These are phyloP conservation scores for Capronia epimyces DNA, from an alignment of 2,329 filamentous ascomycete species.

Conservation along the genomic window DNA sequence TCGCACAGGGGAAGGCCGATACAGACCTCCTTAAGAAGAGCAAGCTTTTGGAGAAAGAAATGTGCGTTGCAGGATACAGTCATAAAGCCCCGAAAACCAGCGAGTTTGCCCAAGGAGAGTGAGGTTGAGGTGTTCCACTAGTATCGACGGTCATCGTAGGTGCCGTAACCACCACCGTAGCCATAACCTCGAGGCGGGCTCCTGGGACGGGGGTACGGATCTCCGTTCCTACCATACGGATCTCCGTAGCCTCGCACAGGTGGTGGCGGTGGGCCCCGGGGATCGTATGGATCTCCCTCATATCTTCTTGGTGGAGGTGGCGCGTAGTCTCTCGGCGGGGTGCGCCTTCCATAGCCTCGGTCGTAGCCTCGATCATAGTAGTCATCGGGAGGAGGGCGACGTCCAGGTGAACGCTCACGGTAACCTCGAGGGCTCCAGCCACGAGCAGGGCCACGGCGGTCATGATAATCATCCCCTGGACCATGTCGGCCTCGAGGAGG, in stretches of 20 bases:
- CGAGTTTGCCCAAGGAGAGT: background rate
- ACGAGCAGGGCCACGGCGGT: conserved; percentile 72
- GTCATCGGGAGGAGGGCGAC: conserved; percentile 68
- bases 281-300: conserved; percentile 70
- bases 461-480: conserved; percentile 64
- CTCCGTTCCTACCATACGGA: conserved; percentile 49
- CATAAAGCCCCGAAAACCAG: background rate
- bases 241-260: conserved; percentile 56
- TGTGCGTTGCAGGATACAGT: background rate
- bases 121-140: conserved; percentile 8
- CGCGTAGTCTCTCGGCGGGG: conserved; percentile 73
- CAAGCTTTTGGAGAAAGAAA: conserved; percentile 1
- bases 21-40: background rate
- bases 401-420: conserved; percentile 67
- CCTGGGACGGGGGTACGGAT: conserved; percentile 33
- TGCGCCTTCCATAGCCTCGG: conserved; percentile 68
- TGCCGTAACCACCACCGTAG: conserved; percentile 24
- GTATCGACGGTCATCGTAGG: conserved; percentile 28
- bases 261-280: conserved; percentile 48
- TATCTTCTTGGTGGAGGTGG: conserved; percentile 60
- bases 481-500: conserved; percentile 64
- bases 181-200: conserved; percentile 27
- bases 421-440: conserved; percentile 84
- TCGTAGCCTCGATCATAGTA: conserved; percentile 77
- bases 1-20: background rate